Evolutionary conservation across 1,284 basidiomycete species (phyloP), one percentile per base, ranked within the genome.

Genomic region (Ceratobasidium sp.): DNA sequence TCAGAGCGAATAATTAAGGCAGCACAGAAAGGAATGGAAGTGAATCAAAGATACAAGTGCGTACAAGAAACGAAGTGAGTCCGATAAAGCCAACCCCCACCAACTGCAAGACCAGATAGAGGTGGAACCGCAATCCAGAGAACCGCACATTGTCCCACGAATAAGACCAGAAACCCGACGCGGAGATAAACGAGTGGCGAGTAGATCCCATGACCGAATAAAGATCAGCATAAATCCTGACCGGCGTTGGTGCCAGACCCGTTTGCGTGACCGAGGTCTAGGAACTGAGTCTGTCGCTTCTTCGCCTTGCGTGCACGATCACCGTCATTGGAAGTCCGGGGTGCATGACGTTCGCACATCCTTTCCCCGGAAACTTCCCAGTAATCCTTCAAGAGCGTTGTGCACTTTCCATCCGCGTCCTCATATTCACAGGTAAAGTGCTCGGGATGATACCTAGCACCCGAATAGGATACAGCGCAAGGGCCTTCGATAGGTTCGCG

Each of bases 401-500:
- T 78, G 77, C 90, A 92, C 57, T 22, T 64, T 29, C 43, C 68
- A 35, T 52, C 49, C 57, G 35, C 38, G 67, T 72, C 60, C 78
- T 76, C 62, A 54, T 70, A 64, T 69, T 79, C 79, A 72, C 85
- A 85, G 17, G 86, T 79, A 74, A 96, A 83, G 76, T 94, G 92
- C 69, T 91, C 90, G 2, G 93, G 91, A 76, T 96, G 94, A 79
- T 90, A 95, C 38, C 89, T 84, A 73, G 86, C 87, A 15, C 90
- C 89, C 13, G 86, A 80, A 72, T 93, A 87, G 17, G 88, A 90
- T 25, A 94, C 86, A 12, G 94, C 91, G 76, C 93, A 96, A 0
- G 92, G 87, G 0, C 94, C 93, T 79, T 96, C 94, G 75, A 96
- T 93, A 0, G 93, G 93, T 77, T 90, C 85, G 7, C 90, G 87